Base-by-base conservation (phyloP, 176 grass and related monocot species). In the Carex scoparia region DNA sequence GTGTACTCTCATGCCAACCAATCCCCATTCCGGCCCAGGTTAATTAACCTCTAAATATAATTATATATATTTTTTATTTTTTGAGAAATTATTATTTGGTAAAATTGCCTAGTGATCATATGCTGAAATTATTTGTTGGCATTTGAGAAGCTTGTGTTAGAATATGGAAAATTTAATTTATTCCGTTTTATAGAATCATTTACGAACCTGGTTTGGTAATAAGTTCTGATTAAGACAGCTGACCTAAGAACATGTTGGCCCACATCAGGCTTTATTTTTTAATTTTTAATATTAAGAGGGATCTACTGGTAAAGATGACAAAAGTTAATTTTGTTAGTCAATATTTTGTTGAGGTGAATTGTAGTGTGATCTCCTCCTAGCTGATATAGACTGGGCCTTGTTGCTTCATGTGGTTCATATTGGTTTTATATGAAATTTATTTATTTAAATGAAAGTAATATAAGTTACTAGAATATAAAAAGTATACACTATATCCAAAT, bases 1-100 rank as follows among this genome's bases (percentile, higher is more conserved):
- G 94, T 89, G 0, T 97, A 97, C 79, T 94, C 94, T 85, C 90
- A 93, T 82, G 62, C 87, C 87, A 92, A 94, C 56, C 89, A 94
- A 58, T 69, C 90, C 7, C 92, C 89, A 37, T 88, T 94, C 85
- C 72, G 79, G 23, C 94, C 92, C 23, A 97, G 92, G 94, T 97
- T 86, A 16, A 90, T 97, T 86, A 16, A 61, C 42, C n/a, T 15
- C 9, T 27, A 4, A 46, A 48, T 8, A 48, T 46, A 23, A 19
- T 72, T 46, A 56, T 16, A 23, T 57, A 4, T 32, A 3, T 32
- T 46, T 46, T 57, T 55, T 15, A 40, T 31, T 57, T 77, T 77
- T 15, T 79, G 53, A 79, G 51, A 58, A 57, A 58, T n/a, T 79
- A 46, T 23, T 72, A 72, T 53, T 64, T 6, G 35, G 79, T 35